These are phyloP conservation scores for Paragyromitra xinjiangensis DNA, from an alignment of 495 filamentous ascomycete genomes.

Conservation along the genomic window DNA sequence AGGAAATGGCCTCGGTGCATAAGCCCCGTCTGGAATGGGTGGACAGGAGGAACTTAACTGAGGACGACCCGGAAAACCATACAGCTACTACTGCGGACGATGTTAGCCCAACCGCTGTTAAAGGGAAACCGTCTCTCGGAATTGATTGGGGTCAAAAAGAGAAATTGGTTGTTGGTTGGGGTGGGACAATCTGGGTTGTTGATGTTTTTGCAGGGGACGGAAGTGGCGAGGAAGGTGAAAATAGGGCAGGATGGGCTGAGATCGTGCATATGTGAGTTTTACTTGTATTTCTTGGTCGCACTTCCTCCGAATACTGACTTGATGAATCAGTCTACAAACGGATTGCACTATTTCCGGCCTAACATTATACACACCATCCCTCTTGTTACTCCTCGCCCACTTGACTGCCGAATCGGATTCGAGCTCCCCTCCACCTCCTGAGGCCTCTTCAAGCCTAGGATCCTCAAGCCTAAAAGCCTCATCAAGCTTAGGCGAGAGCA, in stretches of 20 bases:
- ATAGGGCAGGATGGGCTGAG: constrained; percentile 79
- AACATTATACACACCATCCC: constrained; percentile 91
- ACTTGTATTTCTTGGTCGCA: constrained; percentile 31
- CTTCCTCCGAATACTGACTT: constrained; percentile 55
- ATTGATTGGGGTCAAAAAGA: constrained; percentile 66
- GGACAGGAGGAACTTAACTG: constrained; percentile 75
- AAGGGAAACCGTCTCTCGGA: constrained; percentile 60
- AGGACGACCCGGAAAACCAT: constrained; percentile 64
- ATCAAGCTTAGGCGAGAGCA: constrained; percentile 13
- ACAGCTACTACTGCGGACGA: constrained; percentile 56
- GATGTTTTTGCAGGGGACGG: constrained; percentile 83
- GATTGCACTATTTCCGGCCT: constrained; percentile 98
- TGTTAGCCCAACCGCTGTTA: constrained; percentile 55
- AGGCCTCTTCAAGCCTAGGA: constrained; percentile 24
- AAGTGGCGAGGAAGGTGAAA: constrained; percentile 71
- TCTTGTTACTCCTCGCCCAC: constrained; percentile 90
- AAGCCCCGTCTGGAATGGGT: constrained; percentile 92
- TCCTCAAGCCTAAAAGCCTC: constrained; percentile 16
- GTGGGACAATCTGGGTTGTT: constrained; percentile 92
- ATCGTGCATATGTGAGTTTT: constrained; percentile 84
- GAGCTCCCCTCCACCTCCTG: not conserved
- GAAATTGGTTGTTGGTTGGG: constrained; percentile 92
- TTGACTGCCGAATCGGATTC: constrained; percentile 63
- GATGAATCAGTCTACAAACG: constrained; percentile 74
- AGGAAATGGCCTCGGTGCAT: constrained; percentile 94